Evolutionary conservation across 176 grass and related monocot genomes (phyloP), one percentile per base, ranked within the genome.

Genomic region (Otatea glauca): DNA sequence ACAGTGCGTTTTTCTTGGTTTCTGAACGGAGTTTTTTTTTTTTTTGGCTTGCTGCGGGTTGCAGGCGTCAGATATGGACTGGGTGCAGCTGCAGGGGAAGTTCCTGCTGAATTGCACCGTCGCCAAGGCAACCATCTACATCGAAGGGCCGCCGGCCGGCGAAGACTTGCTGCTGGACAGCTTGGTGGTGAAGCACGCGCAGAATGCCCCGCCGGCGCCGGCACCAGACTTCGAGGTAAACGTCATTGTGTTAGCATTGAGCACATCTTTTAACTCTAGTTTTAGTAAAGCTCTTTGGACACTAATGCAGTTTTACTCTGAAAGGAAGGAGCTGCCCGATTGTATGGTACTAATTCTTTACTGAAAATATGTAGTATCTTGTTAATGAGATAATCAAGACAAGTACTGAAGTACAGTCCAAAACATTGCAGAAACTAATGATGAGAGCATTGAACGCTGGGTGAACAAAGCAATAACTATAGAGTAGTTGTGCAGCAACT

Each of bases 51-150:
- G 47, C 47, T 48, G 75, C 79, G 94, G 95, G 42, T 60, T 60
- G 74, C 86, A 89, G 82, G 89, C 75, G 43, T 85, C 93, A 18
- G 91, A 99, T 77, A 92, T 89, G 75, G 89, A 96, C 14, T 99
- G 93, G 96, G 83, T 87, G 70, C 96, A 94, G 77, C 39, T 95
- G 75, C 85, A 92, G 47, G 96, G 96, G 0, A 94, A 92, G 82
- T 94, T 98, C 81, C 80, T 98, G 43, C 66, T 98, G 12, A 98
- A 94, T 58, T 75, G 83, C 39, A 86, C 65, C 1, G 73, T 84
- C 60, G 87, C 93, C 64, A 98, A 92, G 78, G 93, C 88, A 1
- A 41, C 88, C 45, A 88, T 98, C 72, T 98, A 88, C 86, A 63
- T 95, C 25, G 96, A 98, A 78, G 96, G 96, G 0, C 96, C 93